A percentile compares a stretch with the other conserved stretches of the same genome.
Conservation (phyloP, 768 basidiomycete genomes). For the Rhizopogon vinicolor region DNA sequence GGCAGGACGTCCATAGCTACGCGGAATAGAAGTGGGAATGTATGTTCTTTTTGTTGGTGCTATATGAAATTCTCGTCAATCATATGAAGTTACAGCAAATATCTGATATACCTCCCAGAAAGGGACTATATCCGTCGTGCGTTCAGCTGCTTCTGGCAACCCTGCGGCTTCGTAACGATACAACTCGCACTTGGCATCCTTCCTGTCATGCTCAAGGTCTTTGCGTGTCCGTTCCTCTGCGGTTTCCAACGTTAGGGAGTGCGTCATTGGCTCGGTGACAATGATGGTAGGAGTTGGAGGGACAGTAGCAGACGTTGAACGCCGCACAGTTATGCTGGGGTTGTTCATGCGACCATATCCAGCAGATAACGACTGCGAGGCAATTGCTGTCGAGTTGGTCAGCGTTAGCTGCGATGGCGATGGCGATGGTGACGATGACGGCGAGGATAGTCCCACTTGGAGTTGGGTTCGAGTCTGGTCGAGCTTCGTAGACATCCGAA, state of each 20-base stretch:
- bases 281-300: not conserved
- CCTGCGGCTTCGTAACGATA: not conserved
- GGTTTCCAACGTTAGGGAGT: not conserved
- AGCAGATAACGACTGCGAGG: not conserved
- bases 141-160: not conserved
- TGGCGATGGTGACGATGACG: too few relatives aligned
- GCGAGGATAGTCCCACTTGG: too few relatives aligned
- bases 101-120: not conserved
- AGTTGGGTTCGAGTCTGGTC: too few relatives aligned
- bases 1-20: constrained; percentile 18
- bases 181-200: not conserved
- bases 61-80: not conserved
- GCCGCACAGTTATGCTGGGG: not conserved
- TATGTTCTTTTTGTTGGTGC: not conserved
- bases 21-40: not conserved
- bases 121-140: not conserved
- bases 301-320: not conserved
- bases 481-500: too few relatives aligned
- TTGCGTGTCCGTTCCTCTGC: not conserved
- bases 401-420: not conserved
- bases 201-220: not conserved
- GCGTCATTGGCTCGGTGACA: not conserved
- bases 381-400: not conserved
- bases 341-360: not conserved
- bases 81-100: not conserved